A percentile compares a stretch with the other conserved stretches of the same genome.
Evolutionary conservation across 2,329 filamentous ascomycete genomes (phyloP).

Genomic region (Penicillium thymicola): DNA sequence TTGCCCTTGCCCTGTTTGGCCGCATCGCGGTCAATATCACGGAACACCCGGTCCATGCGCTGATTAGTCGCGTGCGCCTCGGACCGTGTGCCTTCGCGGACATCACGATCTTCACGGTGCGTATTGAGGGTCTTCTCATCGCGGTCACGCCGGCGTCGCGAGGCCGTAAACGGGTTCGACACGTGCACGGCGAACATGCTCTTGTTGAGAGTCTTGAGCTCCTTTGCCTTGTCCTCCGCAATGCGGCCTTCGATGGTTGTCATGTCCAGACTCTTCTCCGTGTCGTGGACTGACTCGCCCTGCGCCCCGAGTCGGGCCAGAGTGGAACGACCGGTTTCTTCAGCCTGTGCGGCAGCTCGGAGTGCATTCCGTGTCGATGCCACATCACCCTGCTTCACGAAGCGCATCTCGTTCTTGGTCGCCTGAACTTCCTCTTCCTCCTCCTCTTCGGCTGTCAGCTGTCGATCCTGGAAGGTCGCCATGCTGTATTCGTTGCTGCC

Average conservation of each 20-base stretch:
- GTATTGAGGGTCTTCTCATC: slow-evolving; percentile 69
- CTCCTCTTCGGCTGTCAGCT: slow-evolving; percentile 78
- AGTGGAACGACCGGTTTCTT: slow-evolving; percentile 69
- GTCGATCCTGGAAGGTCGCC: slow-evolving; percentile 61
- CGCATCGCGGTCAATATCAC: slow-evolving; percentile 59
- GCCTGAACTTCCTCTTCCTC: slow-evolving; percentile 69
- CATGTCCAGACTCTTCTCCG: slow-evolving; percentile 77
- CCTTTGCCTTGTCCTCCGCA: slow-evolving; percentile 74
- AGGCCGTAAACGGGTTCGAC: slow-evolving; percentile 71
- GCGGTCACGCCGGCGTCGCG: slow-evolving; percentile 59
- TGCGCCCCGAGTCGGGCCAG: slow-evolving; percentile 72
- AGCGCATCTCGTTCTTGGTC: slow-evolving; percentile 70
- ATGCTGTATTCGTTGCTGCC: slow-evolving; percentile 37
- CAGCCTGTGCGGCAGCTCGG: slow-evolving; percentile 63
- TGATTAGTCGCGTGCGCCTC: slow-evolving; percentile 55
- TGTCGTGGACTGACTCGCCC: slow-evolving; percentile 76
- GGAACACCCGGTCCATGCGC: slow-evolving; percentile 61
- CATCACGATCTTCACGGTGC: slow-evolving; percentile 55
- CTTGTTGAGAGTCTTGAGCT: slow-evolving; percentile 79
- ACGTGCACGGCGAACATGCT: slow-evolving; percentile 89
- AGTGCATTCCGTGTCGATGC: slow-evolving; percentile 68
- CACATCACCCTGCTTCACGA: slow-evolving; percentile 74
- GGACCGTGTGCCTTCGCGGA: slow-evolving; percentile 54
- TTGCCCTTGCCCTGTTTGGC: slow-evolving; percentile 50
- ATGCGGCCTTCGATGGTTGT: slow-evolving; percentile 72